phyloP scores from a whole-genome alignment of 208 protist genomes.

The Crithidia fasciculata region DNA sequence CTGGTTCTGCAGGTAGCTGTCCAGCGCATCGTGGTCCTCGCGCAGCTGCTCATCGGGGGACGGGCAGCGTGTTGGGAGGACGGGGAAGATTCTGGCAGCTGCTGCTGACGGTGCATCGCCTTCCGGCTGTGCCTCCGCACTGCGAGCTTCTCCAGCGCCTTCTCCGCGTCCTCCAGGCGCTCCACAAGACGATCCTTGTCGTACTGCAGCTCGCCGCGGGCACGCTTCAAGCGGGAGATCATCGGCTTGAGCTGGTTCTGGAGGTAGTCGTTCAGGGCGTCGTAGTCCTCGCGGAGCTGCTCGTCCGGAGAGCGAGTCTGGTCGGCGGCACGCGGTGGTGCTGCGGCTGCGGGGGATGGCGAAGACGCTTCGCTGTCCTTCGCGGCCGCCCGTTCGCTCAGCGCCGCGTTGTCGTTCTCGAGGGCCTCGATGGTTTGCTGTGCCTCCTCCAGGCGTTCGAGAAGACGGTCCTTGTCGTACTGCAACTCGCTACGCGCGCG shows the following conservation, averaged over 20 bases:
- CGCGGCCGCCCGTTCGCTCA: too few species aligned
- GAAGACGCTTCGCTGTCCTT: too few species aligned
- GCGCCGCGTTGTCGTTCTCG: conserved; percentile 19
- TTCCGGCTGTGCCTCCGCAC: background rate
- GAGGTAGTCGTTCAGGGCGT: conserved; percentile 15
- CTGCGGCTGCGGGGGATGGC: too few species aligned
- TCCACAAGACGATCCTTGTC: background rate
- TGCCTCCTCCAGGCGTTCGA: conserved; percentile 1
- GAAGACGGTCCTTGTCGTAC: conserved; percentile 20
- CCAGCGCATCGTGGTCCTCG: conserved; percentile 36
- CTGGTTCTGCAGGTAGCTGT: conserved; percentile 21
- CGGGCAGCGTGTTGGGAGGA: conserved; percentile 12
- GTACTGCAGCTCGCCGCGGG: background rate
- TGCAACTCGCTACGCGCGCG: conserved; percentile 26
- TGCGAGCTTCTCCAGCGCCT: background rate
- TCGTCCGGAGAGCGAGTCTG: too few species aligned
- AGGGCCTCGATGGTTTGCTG: background rate
- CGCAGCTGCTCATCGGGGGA: conserved; percentile 19
- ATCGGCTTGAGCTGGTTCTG: conserved; percentile 26
- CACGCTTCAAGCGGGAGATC: conserved; percentile 11
- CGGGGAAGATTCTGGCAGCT: conserved; percentile 30
- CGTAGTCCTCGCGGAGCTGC: background rate
- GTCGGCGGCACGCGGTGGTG: too few species aligned
- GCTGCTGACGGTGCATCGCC: background rate
- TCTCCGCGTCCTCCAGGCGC: background rate